A percentile compares a stretch with the other conserved stretches of the same genome.
Evolutionary conservation across 208 protist species (phyloP).

Genomic region (Angomonas deanei): DNA sequence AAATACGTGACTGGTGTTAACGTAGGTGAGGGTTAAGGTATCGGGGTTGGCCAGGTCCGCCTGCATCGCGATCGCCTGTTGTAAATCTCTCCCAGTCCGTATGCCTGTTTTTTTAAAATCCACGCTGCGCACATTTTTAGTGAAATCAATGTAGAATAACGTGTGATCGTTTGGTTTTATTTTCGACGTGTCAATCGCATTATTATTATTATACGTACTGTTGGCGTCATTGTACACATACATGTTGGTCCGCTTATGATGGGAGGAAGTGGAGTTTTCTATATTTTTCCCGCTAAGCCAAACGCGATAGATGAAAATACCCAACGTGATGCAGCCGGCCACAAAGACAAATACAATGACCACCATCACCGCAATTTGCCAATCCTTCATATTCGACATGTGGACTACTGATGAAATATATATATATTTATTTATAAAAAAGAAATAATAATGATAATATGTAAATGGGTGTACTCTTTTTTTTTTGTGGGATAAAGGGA

Average conservation of each 20-base stretch:
- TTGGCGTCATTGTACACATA: not conserved
- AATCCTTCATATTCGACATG: conserved; percentile 61
- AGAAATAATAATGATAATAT: not conserved
- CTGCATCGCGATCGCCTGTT: conserved; percentile 11
- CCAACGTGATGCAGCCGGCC: conserved; percentile 18
- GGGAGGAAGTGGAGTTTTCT: not conserved
- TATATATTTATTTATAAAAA: not conserved
- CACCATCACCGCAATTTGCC: conserved; percentile 45
- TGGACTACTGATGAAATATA: conserved; percentile 3
- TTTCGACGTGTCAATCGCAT: not conserved
- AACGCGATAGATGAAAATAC: conserved; percentile 37
- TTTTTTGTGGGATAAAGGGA: no score
- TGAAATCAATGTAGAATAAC: conserved; percentile 20
- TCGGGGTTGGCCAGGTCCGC: conserved; percentile 18
- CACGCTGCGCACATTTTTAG: not conserved
- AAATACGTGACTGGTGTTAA: conserved; percentile 10
- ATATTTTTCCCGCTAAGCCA: not conserved
- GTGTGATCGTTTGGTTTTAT: not conserved
- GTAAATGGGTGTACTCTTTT: not conserved
- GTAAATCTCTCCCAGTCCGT: conserved; percentile 16
- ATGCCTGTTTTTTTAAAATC: conserved; percentile 8
- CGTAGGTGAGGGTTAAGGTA: conserved; percentile 24
- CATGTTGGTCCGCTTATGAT: not conserved
- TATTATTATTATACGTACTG: not conserved
- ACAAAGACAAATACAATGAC: conserved; percentile 55